These are phyloP conservation scores for Violaceomyces palustris DNA, from an alignment of 1,284 basidiomycete species.

Conservation along the genomic window DNA sequence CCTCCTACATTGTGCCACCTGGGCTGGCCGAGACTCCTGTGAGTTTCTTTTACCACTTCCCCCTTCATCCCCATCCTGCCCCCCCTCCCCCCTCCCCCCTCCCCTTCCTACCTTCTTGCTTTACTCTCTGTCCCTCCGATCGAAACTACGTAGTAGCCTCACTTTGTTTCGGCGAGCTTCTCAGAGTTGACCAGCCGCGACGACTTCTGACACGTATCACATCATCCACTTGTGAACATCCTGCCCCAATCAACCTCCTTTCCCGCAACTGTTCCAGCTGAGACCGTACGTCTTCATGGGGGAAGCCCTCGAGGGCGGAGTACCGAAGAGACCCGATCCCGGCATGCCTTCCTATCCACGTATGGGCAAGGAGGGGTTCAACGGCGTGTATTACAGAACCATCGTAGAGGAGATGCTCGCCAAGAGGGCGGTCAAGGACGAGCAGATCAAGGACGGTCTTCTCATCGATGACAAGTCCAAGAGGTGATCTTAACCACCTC, in stretches of 20 bases:
- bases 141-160: no score
- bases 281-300: slow-evolving; percentile 46
- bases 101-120: no score
- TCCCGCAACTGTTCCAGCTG: no score
- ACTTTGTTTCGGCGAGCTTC: no score
- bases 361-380: slow-evolving; percentile 39
- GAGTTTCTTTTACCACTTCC: no score
- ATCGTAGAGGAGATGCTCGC: slow-evolving; percentile 37
- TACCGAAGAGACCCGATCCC: slow-evolving; percentile 21
- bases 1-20: slow-evolving; percentile 47
- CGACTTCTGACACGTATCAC: no score
- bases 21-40: slow-evolving; percentile 44
- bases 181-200: no score
- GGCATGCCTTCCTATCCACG: slow-evolving; percentile 40
- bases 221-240: no score
- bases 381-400: slow-evolving; percentile 39
- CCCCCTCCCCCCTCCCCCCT: background rate
- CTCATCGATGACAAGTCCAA: no score
- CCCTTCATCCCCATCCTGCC: background rate
- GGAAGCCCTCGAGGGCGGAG: slow-evolving; percentile 26
- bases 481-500: no score
- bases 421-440: slow-evolving; percentile 24
- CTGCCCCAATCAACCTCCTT: no score
- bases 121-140: no score
- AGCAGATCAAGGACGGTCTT: slow-evolving; percentile 22